A percentile compares a stretch with the other conserved stretches of the same genome.
Evolutionary conservation across 148 eudicot genomes (phyloP).

Genomic region (Drosera capensis): DNA sequence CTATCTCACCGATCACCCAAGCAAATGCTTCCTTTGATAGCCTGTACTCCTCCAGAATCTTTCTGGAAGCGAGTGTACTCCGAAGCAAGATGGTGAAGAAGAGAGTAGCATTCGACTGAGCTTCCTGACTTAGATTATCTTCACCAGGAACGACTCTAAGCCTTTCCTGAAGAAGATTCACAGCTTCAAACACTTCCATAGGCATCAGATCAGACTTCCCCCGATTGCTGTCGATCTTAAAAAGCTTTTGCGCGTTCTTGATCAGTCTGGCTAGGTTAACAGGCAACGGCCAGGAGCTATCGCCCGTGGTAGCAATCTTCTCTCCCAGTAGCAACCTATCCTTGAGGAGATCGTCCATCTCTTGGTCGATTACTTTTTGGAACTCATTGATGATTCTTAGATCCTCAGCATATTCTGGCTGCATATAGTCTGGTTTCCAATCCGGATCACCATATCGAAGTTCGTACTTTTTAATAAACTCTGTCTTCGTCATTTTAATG

Average conservation of each 20-base stretch:
- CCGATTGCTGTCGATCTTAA: constrained; percentile 80
- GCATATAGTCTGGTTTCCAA: constrained; percentile 93
- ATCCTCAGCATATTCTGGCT: constrained; percentile 79
- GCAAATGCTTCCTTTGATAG: constrained; percentile 92
- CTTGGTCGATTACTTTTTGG: constrained; percentile 92
- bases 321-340: constrained; percentile 76
- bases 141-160: constrained; percentile 93
- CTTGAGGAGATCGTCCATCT: constrained; percentile 81
- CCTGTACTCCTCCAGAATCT: constrained; percentile 82
- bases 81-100: constrained; percentile 90
- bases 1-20: constrained; percentile 96
- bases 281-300: constrained; percentile 86
- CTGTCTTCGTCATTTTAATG: constrained; percentile 58
- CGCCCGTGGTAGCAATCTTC: constrained; percentile 96
- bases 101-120: constrained; percentile 91
- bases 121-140: constrained; percentile 83
- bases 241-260: constrained; percentile 85
- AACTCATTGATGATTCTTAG: constrained; percentile 80
- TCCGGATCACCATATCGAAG: constrained; percentile 67
- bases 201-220: constrained; percentile 93
- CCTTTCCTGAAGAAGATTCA: constrained; percentile 93
- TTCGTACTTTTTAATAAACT: constrained; percentile 42
- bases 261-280: constrained; percentile 83
- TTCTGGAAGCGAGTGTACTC: constrained; percentile 85
- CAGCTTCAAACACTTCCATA: constrained; percentile 94